Conservation (phyloP, 495 filamentous ascomycete species). For the Penicillium cinerascens region DNA sequence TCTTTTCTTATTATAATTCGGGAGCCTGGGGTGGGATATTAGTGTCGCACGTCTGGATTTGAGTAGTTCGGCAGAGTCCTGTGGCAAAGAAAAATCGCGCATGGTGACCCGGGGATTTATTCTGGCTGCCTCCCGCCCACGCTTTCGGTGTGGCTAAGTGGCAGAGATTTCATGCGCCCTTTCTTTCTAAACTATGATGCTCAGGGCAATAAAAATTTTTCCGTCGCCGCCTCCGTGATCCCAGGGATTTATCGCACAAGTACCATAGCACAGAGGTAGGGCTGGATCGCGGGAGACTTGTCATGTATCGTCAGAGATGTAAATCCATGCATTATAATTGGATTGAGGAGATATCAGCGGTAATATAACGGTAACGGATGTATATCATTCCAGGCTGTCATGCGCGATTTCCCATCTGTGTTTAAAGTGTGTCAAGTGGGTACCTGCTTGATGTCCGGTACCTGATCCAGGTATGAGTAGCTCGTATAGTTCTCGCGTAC, state of each 20-base stretch:
- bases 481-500: slow-evolving; percentile 4
- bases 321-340: slow-evolving; percentile 12
- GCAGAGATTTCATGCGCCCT: slow-evolving; percentile 15
- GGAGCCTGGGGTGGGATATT: background rate
- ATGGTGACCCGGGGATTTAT: slow-evolving; percentile 6
- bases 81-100: slow-evolving; percentile 29
- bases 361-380: slow-evolving; percentile 11
- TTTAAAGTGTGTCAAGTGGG: background rate
- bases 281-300: slow-evolving; percentile 3
- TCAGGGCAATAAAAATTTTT: background rate
- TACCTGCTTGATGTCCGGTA: background rate
- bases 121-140: background rate
- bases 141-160: slow-evolving; percentile 6
- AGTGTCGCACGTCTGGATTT: slow-evolving; percentile 6
- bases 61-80: slow-evolving; percentile 4
- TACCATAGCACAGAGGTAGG: slow-evolving; percentile 11
- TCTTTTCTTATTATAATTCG: background rate
- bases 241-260: slow-evolving; percentile 3
- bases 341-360: background rate
- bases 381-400: background rate
- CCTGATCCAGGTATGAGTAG: background rate
- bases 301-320: slow-evolving; percentile 11
- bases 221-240: background rate
- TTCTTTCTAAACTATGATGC: slow-evolving; percentile 1
- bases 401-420: slow-evolving; percentile 6